Evolutionary conservation across 768 basidiomycete genomes (phyloP).

Genomic region (Mycena galericulata): DNA sequence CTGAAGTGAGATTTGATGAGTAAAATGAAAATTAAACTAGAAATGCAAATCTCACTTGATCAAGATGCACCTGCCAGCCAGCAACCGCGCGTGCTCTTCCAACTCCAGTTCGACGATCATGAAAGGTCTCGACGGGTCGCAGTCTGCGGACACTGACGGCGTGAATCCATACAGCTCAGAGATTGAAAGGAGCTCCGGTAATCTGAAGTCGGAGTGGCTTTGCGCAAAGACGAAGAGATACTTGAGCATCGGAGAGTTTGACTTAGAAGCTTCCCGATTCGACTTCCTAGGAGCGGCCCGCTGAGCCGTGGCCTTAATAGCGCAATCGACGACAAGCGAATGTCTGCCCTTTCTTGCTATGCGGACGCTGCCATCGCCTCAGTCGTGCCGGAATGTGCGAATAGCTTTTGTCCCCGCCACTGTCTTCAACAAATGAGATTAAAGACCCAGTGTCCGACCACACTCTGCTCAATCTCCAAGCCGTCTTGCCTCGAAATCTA

Average conservation of each 20-base stretch:
- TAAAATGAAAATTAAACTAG: constrained; percentile 6
- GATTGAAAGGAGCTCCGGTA: constrained; percentile 85
- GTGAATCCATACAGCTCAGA: constrained; percentile 79
- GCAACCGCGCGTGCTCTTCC: constrained; percentile 79
- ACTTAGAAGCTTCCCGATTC: too few relatives aligned
- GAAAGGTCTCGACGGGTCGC: constrained; percentile 74
- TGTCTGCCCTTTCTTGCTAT: constrained; percentile 27
- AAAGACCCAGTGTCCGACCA: constrained; percentile 60
- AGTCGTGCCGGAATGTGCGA: constrained; percentile 14
- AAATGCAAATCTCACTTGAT: constrained; percentile 68
- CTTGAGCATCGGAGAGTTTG: constrained; percentile 45
- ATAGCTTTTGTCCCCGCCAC: background rate
- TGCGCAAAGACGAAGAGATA: constrained; percentile 85
- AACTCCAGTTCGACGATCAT: constrained; percentile 76
- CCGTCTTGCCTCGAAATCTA: constrained; percentile 71
- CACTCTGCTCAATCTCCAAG: constrained; percentile 63
- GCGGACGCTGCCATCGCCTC: constrained; percentile 24
- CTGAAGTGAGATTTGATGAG: constrained; percentile 51
- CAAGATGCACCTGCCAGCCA: constrained; percentile 84
- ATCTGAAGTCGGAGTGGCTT: constrained; percentile 82
- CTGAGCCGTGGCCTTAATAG: too few relatives aligned
- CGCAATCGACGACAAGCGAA: background rate
- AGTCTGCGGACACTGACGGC: constrained; percentile 61
- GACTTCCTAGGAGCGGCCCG: too few relatives aligned
- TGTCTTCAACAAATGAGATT: background rate